A percentile compares a stretch with the other conserved stretches of the same genome.
Conservation (phyloP, 2,329 filamentous ascomycete genomes). For the Conoideocrella luteorostrata region DNA sequence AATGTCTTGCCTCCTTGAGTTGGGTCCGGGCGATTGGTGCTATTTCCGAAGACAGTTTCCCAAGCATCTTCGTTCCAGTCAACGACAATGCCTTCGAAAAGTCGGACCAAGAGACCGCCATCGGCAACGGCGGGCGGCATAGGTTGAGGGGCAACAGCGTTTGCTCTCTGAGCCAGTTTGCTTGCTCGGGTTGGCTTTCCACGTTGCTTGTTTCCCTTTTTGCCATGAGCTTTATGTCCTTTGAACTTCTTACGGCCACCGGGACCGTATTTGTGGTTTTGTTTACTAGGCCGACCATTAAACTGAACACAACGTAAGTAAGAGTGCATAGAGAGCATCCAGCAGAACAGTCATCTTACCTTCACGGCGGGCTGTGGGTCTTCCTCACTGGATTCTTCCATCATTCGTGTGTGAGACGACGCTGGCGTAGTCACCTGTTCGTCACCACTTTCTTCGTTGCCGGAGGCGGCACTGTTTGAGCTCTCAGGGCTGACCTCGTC, state of each 20-base stretch:
- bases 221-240: conserved; percentile 37
- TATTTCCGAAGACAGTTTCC: conserved; percentile 61
- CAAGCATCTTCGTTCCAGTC: conserved; percentile 73
- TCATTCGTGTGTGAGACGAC: conserved; percentile 45
- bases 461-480: conserved; percentile 41
- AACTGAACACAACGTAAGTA: conserved; percentile 9
- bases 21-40: conserved; percentile 26
- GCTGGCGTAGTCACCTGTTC: conserved; percentile 37
- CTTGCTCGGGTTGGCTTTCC: conserved; percentile 33
- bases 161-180: conserved; percentile 30
- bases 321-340: too few species aligned
- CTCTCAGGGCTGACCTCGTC: conserved; percentile 43
- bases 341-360: too few species aligned
- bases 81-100: conserved; percentile 78
- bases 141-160: conserved; percentile 27
- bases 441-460: conserved; percentile 44
- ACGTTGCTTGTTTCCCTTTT: conserved; percentile 42
- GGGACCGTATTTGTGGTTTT: conserved; percentile 18
- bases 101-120: conserved; percentile 62
- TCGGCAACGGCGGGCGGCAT: conserved; percentile 33
- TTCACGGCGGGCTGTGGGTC: conserved; percentile 26
- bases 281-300: conserved; percentile 13
- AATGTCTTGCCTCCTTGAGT: conserved; percentile 56
- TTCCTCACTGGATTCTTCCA: conserved; percentile 52
- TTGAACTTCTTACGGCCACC: conserved; percentile 44